Base-by-base conservation (phyloP, 1,139 yeast species). In the Candida neerlandica region DNA sequence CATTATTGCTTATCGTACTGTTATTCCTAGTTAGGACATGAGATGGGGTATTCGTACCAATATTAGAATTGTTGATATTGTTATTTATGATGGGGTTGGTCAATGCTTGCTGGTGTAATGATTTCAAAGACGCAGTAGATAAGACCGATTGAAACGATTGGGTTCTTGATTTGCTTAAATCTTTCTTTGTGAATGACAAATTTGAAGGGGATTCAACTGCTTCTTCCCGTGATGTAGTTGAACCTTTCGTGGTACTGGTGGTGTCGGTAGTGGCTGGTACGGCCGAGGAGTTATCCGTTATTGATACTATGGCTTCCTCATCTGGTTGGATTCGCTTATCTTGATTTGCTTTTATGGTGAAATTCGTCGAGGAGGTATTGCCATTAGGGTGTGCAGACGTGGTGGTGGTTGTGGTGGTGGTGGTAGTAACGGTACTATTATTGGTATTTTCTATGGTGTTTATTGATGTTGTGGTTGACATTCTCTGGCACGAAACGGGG, bases 91-190 rank as follows among this genome's bases (percentile, higher is more conserved):
- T 41, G 3, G 51, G 33, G 18, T 48, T 27, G 10, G 53, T 38
- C 33, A 52, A 44, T 21, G 55, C 64, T 50, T 67, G 70, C 49
- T 70, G 76, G 46, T 69, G 71, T 49, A 75, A 61, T 27, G 83
- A 78, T 59, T 78, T 77, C 37, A 82, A 64, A 1, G 87, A 82
- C 3, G 84, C 84, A 23, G 84, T 77, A 33, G 86, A 81, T 49
- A 84, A 68, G n/a, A 82, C 86, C 45, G 84, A 79, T 60, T 82
- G 88, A 44, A 81, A 80, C n/a, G 84, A 79, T 58, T 81, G 86
- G 1, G 85, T 76, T 49, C 87, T 68, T 34, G 77, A 70, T 51
- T 79, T 74, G 16, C 76, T 75, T 16, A 80, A 72, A 41, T 79
- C 77, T 54, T 80, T 77, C 64, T 82, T 82, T 57, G 78, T 80